These are phyloP conservation scores for Neonectria coccinea DNA, from an alignment of 2,329 filamentous ascomycete species.

Conservation along the genomic window DNA sequence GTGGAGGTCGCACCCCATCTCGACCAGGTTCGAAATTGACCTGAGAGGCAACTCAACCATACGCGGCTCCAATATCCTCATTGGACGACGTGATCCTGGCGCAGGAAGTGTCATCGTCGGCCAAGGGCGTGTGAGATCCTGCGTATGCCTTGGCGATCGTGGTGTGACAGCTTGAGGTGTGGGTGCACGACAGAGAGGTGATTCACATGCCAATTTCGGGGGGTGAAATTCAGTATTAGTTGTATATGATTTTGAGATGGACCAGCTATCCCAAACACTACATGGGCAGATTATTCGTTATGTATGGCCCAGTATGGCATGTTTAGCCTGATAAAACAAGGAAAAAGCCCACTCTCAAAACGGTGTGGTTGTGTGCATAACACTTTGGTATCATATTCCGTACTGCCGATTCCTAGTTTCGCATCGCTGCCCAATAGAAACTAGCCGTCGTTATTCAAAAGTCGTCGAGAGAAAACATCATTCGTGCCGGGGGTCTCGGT, in stretches of 20 bases:
- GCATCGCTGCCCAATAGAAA: conserved; percentile 15
- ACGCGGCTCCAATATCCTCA: conserved; percentile 10
- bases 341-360: not conserved
- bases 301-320: not conserved
- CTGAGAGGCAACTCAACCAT: not conserved
- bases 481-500: not conserved
- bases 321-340: not conserved
- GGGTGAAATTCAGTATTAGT: conserved; percentile 13
- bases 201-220: not conserved
- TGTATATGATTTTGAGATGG: conserved; percentile 13
- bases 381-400: conserved; percentile 20
- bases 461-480: not conserved
- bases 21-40: conserved; percentile 3
- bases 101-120: conserved; percentile 2
- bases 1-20: not conserved
- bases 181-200: conserved; percentile 3
- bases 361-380: not conserved
- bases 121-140: conserved; percentile 1
- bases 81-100: not conserved
- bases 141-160: not conserved
- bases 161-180: not conserved
- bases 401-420: not conserved
- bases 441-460: conserved; percentile 3
- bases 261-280: conserved; percentile 14
- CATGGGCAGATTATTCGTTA: conserved; percentile 1